Evolutionary conservation across 192 early-diverging fungal species (phyloP), one percentile per base, ranked within the genome.

Genomic region (Cladochytrium replicatum): DNA sequence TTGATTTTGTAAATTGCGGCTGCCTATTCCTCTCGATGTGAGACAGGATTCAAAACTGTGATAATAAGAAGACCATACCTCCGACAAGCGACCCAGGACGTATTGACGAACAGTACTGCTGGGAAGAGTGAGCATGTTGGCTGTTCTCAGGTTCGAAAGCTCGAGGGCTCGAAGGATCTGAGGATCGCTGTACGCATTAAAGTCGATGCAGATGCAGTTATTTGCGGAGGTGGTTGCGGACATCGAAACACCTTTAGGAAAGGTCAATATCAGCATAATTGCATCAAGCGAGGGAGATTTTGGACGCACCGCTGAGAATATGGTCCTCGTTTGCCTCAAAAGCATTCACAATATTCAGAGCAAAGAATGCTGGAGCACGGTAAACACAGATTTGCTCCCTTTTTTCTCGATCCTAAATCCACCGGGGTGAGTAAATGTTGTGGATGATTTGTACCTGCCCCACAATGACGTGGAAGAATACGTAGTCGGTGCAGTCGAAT

Each of bases 391-490:
- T 38, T 39, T 54, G 25, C 29, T 54, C 52, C 13, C 58, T 43
- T n/a, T 52, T 50, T 23, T 47, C 15, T 5, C 58, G 58, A 41
- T 60, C 51, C 58, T 60, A 40, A 2, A 32, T 17, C 3, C 3
- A 17, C 26, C 29, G 7, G 34, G 6, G 1, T 11, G 38, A 48
- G 25, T 44, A 19, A 44, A 22, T 24, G 1, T 21, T 1, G 15
- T 13, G 15, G 21, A 22, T 43, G n/a, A 15, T 44, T 0, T n/a
- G 13, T 1, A 2, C 15, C 6, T 2, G 2, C 47, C 58, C 48
- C 49, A 60, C 58, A 38, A 60, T 54, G 11, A 60, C 58, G 43
- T 60, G 52, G 43, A 60, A 60, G 0, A 27, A 48, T 2, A 52
- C 54, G 22, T 15, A 15, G 45, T 46, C 58, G 8, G 38, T 22